Evolutionary conservation across 352 stramenopile genomes (phyloP).

Genomic region (Phytopythium sindhum): DNA sequence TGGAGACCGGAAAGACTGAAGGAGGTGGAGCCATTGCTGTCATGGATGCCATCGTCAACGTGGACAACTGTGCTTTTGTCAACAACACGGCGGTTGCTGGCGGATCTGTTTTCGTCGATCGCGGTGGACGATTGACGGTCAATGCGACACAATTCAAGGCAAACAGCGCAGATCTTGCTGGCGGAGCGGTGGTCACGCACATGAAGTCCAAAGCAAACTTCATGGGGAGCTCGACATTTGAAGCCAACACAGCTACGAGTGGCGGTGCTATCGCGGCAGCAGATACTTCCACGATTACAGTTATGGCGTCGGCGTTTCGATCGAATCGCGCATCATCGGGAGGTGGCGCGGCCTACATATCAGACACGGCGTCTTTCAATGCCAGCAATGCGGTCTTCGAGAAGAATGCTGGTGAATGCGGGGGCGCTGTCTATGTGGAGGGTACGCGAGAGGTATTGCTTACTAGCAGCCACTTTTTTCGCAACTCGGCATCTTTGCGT

Average conservation of each 20-base stretch:
- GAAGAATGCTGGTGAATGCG: slow-evolving; percentile 27
- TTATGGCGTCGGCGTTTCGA: slow-evolving; percentile 15
- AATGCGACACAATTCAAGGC: slow-evolving; percentile 22
- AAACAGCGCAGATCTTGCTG: slow-evolving; percentile 45
- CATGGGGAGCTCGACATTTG: slow-evolving; percentile 18
- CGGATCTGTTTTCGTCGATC: slow-evolving; percentile 41
- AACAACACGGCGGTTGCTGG: slow-evolving; percentile 52
- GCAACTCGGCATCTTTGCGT: slow-evolving; percentile 32
- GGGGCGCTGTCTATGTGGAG: slow-evolving; percentile 39
- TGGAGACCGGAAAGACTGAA: slow-evolving; percentile 53
- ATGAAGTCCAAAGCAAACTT: slow-evolving; percentile 21
- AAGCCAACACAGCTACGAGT: slow-evolving; percentile 30
- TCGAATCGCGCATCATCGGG: slow-evolving; percentile 18
- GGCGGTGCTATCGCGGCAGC: slow-evolving; percentile 24
- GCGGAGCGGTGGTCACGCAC: slow-evolving; percentile 32
- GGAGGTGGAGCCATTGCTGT: slow-evolving; percentile 41
- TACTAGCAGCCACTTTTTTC: slow-evolving; percentile 15
- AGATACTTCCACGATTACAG: slow-evolving; percentile 10
- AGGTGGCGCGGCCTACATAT: slow-evolving; percentile 36
- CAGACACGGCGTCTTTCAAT: slow-evolving; percentile 18
- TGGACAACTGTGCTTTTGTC: slow-evolving; percentile 26
- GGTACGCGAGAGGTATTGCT: slow-evolving; percentile 14
- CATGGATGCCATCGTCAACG: slow-evolving; percentile 31
- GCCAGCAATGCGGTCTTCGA: slow-evolving; percentile 16
- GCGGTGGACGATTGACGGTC: slow-evolving; percentile 20